phyloP scores from a whole-genome alignment of 129 eudicot species.

The Erigeron canadensis region DNA sequence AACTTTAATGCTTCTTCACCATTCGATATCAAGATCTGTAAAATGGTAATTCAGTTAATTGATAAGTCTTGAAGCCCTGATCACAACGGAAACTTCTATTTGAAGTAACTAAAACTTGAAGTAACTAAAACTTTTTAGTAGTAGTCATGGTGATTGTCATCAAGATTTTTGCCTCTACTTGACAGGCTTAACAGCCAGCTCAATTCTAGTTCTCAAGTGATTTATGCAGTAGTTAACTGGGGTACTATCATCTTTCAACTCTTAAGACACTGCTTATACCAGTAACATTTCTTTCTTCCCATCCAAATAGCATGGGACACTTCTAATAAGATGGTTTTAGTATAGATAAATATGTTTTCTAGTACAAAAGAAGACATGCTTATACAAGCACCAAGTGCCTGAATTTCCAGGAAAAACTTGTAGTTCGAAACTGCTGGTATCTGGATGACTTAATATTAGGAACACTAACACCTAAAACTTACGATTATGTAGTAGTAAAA shows the following conservation, averaged over 20 bases:
- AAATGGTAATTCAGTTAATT: slow-evolving; percentile 8
- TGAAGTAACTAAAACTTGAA: too few species aligned
- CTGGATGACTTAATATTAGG: not conserved
- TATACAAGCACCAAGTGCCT: slow-evolving; percentile 2
- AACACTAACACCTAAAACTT: not conserved
- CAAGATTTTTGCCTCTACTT: not conserved
- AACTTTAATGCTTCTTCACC: slow-evolving; percentile 61
- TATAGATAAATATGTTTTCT: not conserved
- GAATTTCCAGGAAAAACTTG: slow-evolving; percentile 7
- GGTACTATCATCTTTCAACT: not conserved
- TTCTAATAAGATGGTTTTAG: not conserved
- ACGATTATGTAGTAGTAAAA: slow-evolving; percentile 1
- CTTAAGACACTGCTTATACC: not conserved
- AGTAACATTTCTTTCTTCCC: not conserved
- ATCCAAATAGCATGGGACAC: too few species aligned
- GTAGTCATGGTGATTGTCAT: slow-evolving; percentile 9
- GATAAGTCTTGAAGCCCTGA: slow-evolving; percentile 9
- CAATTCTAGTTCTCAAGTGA: not conserved
- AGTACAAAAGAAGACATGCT: not conserved
- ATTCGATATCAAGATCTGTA: slow-evolving; percentile 52
- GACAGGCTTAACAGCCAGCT: not conserved
- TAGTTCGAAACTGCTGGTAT: not conserved
- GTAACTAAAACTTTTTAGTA: too few species aligned
- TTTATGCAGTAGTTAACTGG: not conserved
- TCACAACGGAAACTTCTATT: not conserved